These are phyloP conservation scores for Salix dunnii DNA, from an alignment of 345 rosid species.

Conservation along the genomic window DNA sequence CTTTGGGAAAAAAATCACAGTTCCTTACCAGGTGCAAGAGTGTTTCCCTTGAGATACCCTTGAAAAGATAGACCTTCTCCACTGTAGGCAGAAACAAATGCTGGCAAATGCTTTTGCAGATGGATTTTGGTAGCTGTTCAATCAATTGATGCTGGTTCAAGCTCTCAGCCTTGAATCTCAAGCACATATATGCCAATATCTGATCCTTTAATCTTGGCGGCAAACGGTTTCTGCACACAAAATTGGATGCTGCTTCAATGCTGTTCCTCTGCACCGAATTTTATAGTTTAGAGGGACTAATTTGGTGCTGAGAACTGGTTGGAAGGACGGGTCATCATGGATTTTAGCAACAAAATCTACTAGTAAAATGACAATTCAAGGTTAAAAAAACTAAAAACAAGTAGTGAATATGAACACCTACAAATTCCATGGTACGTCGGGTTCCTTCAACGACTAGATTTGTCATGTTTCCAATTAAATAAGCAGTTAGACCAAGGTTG, in stretches of 20 bases:
- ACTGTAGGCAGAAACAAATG: slow-evolving; percentile 76
- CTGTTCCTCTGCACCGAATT: slow-evolving; percentile 67
- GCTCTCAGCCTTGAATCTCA: slow-evolving; percentile 87
- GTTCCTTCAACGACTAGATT: slow-evolving; percentile 95
- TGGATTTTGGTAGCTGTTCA: slow-evolving; percentile 88
- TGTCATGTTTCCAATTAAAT: slow-evolving; percentile 92
- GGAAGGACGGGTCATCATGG: not conserved
- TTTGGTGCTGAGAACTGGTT: not conserved
- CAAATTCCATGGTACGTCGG: slow-evolving; percentile 95
- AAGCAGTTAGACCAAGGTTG: slow-evolving; percentile 89
- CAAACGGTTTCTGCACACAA: slow-evolving; percentile 66
- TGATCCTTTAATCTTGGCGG: slow-evolving; percentile 76
- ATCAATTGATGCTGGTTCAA: slow-evolving; percentile 77
- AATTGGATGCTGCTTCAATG: slow-evolving; percentile 73
- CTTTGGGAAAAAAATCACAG: not conserved
- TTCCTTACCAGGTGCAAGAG: slow-evolving; percentile 56
- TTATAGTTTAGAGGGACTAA: not conserved
- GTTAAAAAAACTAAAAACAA: too few relatives aligned
- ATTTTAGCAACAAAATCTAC: too few relatives aligned
- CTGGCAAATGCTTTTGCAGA: slow-evolving; percentile 79
- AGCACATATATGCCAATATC: slow-evolving; percentile 87
- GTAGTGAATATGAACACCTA: slow-evolving; percentile 22
- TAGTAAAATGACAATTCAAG: too few relatives aligned
- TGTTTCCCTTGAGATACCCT: slow-evolving; percentile 56
- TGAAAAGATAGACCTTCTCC: slow-evolving; percentile 70